phyloP scores from a whole-genome alignment of 2,329 filamentous ascomycete species.

The Fusarium graminum region DNA sequence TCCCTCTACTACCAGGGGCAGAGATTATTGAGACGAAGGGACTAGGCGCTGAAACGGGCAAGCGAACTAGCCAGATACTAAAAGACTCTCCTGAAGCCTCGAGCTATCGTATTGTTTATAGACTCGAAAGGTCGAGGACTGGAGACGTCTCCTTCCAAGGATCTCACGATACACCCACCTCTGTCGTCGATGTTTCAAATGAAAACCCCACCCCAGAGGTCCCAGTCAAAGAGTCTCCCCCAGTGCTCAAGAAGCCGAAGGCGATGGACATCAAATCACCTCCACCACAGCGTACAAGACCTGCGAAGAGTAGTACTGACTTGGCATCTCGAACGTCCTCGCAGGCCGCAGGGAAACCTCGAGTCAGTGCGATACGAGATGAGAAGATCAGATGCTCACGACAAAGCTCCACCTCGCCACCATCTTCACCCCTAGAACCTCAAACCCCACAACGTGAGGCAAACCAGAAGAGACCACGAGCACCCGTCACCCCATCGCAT shows the following conservation, averaged over 20 bases:
- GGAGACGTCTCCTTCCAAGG: conserved; percentile 57
- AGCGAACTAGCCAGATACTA: conserved; percentile 31
- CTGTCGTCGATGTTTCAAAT: conserved; percentile 49
- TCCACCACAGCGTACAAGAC: conserved; percentile 29
- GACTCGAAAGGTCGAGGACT: conserved; percentile 66
- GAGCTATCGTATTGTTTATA: conserved; percentile 69
- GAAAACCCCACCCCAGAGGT: conserved; percentile 30
- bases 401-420: conserved; percentile 24
- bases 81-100: conserved; percentile 50
- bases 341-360: conserved; percentile 11
- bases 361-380: conserved; percentile 10
- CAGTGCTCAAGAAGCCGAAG: conserved; percentile 27
- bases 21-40: conserved; percentile 69
- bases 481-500: conserved; percentile 24
- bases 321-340: conserved; percentile 12
- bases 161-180: conserved; percentile 49
- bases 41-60: conserved; percentile 20
- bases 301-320: conserved; percentile 18
- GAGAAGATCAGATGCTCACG: conserved; percentile 29
- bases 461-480: conserved; percentile 45
- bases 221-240: conserved; percentile 27
- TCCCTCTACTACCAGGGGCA: conserved; percentile 69
- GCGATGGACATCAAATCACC: conserved; percentile 21
- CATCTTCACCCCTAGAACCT: conserved; percentile 23
- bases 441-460: conserved; percentile 38